Evolutionary conservation across 805 yeast genomes (phyloP).

Genomic region (Starmerella gropengiesseri): DNA sequence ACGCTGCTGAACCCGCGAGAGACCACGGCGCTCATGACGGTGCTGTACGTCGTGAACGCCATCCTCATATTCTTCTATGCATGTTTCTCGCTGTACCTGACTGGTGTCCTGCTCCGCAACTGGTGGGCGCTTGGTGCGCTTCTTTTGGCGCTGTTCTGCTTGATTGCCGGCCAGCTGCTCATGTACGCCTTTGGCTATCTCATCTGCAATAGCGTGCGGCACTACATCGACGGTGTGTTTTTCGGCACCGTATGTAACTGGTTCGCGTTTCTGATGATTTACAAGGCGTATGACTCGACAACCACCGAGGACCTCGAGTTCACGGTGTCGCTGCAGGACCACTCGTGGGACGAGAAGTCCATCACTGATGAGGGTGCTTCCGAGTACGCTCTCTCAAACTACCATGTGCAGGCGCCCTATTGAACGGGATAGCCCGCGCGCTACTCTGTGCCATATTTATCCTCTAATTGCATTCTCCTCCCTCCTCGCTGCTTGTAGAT

Average conservation of each 20-base stretch:
- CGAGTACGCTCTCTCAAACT: constrained; percentile 31
- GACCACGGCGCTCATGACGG: constrained; percentile 59
- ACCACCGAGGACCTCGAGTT: constrained; percentile 93
- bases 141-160: constrained; percentile 56
- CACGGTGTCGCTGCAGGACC: constrained; percentile 49
- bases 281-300: constrained; percentile 92
- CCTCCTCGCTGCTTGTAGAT: too few species aligned
- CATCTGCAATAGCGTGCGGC: constrained; percentile 64
- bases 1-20: constrained; percentile 38
- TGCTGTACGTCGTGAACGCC: constrained; percentile 63
- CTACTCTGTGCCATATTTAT: constrained; percentile 1
- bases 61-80: constrained; percentile 51
- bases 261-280: constrained; percentile 85
- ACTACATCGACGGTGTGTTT: constrained; percentile 83
- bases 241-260: constrained; percentile 73
- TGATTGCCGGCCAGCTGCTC: constrained; percentile 68
- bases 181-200: constrained; percentile 54
- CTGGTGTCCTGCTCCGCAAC: constrained; percentile 55
- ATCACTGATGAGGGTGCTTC: constrained; percentile 23
- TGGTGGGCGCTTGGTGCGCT: constrained; percentile 90
- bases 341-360: constrained; percentile 32
- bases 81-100: constrained; percentile 56
- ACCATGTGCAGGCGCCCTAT: constrained; percentile 23
- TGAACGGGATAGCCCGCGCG: neutral
- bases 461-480: neutral